Evolutionary conservation across 768 basidiomycete species (phyloP).

Genomic region (Panellus pusillus): DNA sequence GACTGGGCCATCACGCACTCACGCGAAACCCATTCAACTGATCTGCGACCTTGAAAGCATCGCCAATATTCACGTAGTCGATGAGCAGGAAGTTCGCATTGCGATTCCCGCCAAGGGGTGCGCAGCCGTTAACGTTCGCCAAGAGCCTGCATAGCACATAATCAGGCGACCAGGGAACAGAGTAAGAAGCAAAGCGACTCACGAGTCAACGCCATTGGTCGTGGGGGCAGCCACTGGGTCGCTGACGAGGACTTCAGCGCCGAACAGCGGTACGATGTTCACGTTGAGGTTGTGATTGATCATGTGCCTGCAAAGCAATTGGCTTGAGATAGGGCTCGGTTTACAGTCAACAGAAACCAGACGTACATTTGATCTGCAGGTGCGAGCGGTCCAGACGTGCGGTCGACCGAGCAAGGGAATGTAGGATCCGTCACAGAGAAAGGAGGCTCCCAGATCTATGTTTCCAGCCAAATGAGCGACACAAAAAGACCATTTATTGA

Average conservation of each 20-base stretch:
- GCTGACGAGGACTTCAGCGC: constrained; percentile 27
- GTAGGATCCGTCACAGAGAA: constrained; percentile 36
- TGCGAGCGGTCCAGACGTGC: no score
- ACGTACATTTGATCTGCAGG: constrained; percentile 36
- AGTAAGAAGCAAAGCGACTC: constrained; percentile 10
- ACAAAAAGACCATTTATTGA: not conserved
- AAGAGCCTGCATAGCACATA: constrained; percentile 25
- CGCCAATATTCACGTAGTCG: constrained; percentile 46
- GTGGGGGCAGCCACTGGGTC: constrained; percentile 26
- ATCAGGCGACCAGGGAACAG: not conserved
- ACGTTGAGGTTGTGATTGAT: constrained; percentile 45
- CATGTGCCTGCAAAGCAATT: constrained; percentile 16
- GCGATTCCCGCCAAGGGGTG: constrained; percentile 35
- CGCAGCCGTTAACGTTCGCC: constrained; percentile 43
- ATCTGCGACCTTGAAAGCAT: constrained; percentile 39
- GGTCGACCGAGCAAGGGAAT: constrained; percentile 44
- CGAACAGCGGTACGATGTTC: constrained; percentile 28
- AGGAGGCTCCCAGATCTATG: constrained; percentile 45
- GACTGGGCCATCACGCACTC: no score
- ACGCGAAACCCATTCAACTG: constrained; percentile 38
- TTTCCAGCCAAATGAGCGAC: not conserved
- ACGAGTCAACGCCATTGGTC: constrained; percentile 31
- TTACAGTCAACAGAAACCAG: no score
- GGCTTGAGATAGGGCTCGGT: no score
- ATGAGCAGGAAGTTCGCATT: constrained; percentile 49